These are phyloP conservation scores for Luffa aegyptiaca DNA, from an alignment of 306 rosid species.

Conservation along the genomic window DNA sequence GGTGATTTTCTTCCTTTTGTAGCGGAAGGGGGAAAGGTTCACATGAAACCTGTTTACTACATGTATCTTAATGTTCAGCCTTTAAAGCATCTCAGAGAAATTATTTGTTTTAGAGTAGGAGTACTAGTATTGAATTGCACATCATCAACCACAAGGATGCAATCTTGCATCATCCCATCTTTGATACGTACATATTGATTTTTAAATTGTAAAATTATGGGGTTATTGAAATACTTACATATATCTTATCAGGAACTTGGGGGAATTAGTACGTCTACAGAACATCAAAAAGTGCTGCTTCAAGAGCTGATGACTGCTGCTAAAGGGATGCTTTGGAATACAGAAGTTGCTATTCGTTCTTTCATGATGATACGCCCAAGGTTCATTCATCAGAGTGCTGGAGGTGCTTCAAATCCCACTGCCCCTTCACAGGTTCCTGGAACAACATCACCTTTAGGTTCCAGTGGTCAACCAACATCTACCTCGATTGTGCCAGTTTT, in stretches of 20 bases:
- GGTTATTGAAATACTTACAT: neutral
- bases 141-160: neutral
- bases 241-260: constrained; percentile 60
- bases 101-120: neutral
- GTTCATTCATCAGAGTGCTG: constrained; percentile 62
- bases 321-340: constrained; percentile 76
- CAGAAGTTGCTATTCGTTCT: constrained; percentile 91
- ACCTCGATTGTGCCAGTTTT: constrained; percentile 71
- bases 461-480: constrained; percentile 45
- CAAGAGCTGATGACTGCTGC: constrained; percentile 63
- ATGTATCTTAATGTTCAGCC: neutral
- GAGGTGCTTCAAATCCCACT: constrained; percentile 61
- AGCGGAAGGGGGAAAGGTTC: neutral
- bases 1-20: neutral
- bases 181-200: neutral
- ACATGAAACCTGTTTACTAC: neutral
- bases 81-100: neutral
- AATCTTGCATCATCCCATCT: neutral
- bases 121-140: too few species aligned
- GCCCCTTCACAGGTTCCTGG: constrained; percentile 63
- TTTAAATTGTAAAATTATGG: neutral
- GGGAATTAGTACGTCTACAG: constrained; percentile 85
- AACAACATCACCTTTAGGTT: constrained; percentile 28
- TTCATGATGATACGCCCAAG: constrained; percentile 85
- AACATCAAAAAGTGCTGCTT: constrained; percentile 61